Percentiles rank a stretch among this genome's conserved stretches.
phyloP scores from a whole-genome alignment of 2,329 filamentous ascomycete genomes.

The Colletotrichum coccodes region DNA sequence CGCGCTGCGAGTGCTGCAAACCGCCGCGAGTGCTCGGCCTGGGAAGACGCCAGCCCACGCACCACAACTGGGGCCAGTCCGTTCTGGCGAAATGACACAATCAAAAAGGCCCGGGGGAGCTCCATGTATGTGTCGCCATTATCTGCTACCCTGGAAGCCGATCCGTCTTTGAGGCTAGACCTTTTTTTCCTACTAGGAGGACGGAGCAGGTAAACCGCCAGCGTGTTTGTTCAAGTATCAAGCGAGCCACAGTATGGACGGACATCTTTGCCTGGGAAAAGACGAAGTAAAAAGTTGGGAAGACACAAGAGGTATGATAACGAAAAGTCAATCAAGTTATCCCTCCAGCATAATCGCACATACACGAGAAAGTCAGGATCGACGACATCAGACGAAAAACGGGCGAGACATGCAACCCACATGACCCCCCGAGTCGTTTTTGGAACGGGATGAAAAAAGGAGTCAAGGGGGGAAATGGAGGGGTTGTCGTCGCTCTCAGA shows the following conservation, averaged over 20 bases:
- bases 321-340: not conserved
- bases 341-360: not conserved
- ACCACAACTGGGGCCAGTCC: slow-evolving; percentile 13
- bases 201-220: not conserved
- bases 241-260: not conserved
- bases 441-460: not conserved
- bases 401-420: slow-evolving; percentile 22
- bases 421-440: slow-evolving; percentile 4
- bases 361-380: not conserved
- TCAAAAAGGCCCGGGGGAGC: slow-evolving; percentile 12
- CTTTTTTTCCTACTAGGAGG: not conserved
- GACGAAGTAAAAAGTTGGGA: not conserved
- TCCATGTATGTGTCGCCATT: slow-evolving; percentile 4
- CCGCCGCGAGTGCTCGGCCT: slow-evolving; percentile 6
- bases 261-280: not conserved
- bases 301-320: not conserved
- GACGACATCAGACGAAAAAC: slow-evolving; percentile 16
- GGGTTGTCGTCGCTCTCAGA: not conserved
- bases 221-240: not conserved
- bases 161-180: slow-evolving; percentile 1
- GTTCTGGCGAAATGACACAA: slow-evolving; percentile 27
- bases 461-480: not conserved
- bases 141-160: not conserved
- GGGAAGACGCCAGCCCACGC: slow-evolving; percentile 5
- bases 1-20: not conserved